phyloP scores from a whole-genome alignment of 257 asterid species.

The Solanum rostratum region DNA sequence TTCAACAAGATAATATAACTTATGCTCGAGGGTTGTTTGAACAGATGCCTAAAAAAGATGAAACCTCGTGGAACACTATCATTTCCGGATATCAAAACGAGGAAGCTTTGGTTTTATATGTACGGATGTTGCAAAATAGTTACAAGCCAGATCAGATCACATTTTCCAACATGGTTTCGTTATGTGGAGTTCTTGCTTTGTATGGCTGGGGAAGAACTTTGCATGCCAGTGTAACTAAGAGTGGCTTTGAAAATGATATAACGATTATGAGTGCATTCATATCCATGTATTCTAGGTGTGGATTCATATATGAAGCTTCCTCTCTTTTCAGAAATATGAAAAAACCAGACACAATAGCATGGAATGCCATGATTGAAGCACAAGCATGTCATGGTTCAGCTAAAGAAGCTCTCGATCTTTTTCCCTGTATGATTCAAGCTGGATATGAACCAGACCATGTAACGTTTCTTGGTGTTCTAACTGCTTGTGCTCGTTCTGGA shows the following conservation, averaged over 20 bases:
- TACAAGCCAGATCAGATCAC: slow-evolving; percentile 42
- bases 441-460: slow-evolving; percentile 54
- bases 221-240: slow-evolving; percentile 33
- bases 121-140: slow-evolving; percentile 29
- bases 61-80: slow-evolving; percentile 51
- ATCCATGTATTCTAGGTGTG: slow-evolving; percentile 60
- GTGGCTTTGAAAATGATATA: slow-evolving; percentile 31
- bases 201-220: slow-evolving; percentile 36
- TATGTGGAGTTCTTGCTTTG: slow-evolving; percentile 32
- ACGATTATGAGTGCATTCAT: slow-evolving; percentile 35
- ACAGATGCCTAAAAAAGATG: slow-evolving; percentile 45
- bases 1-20: slow-evolving; percentile 30
- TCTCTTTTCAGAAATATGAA: slow-evolving; percentile 19
- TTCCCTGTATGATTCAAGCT: slow-evolving; percentile 32
- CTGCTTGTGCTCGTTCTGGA: slow-evolving; percentile 73
- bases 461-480: slow-evolving; percentile 49
- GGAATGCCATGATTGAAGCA: slow-evolving; percentile 66
- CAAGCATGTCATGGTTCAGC: slow-evolving; percentile 42
- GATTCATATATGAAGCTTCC: slow-evolving; percentile 39
- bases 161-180: slow-evolving; percentile 28
- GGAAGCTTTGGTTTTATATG: slow-evolving; percentile 32
- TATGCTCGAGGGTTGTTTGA: slow-evolving; percentile 35
- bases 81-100: slow-evolving; percentile 40
- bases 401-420: slow-evolving; percentile 26
- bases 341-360: slow-evolving; percentile 36